Conservation (phyloP, 495 filamentous ascomycete genomes). For the Neurospora sp. region DNA sequence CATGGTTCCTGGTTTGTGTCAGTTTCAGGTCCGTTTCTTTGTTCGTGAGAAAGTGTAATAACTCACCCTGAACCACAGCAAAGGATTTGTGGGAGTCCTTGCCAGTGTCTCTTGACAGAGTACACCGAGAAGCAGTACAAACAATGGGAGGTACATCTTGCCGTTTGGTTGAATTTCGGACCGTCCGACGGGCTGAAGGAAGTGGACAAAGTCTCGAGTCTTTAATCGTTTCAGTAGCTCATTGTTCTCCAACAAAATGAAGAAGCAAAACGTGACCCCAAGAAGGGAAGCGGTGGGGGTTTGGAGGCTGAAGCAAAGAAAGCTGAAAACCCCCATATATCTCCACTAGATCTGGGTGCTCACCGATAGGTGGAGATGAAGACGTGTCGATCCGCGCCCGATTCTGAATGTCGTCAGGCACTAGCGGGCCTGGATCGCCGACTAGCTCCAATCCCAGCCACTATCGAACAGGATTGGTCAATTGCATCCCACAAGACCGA, state of each 20-base stretch:
- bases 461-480: background rate
- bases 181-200: background rate
- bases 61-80: background rate
- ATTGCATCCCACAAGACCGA: background rate
- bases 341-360: background rate
- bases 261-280: background rate
- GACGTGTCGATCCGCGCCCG: background rate
- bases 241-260: background rate
- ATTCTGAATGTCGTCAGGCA: background rate
- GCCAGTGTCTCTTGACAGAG: background rate
- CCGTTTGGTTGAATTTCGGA: background rate
- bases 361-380: background rate
- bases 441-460: background rate
- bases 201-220: background rate
- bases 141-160: background rate
- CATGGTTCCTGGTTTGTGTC: conserved; percentile 1
- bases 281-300: background rate
- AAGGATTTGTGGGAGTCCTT: background rate
- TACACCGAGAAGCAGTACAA: background rate
- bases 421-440: conserved; percentile 1
- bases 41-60: background rate
- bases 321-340: background rate
- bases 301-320: background rate
- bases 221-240: background rate
- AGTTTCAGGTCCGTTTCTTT: background rate